Conservation (phyloP, 202 grass and related monocot genomes). For the Alloteropsis angusta region DNA sequence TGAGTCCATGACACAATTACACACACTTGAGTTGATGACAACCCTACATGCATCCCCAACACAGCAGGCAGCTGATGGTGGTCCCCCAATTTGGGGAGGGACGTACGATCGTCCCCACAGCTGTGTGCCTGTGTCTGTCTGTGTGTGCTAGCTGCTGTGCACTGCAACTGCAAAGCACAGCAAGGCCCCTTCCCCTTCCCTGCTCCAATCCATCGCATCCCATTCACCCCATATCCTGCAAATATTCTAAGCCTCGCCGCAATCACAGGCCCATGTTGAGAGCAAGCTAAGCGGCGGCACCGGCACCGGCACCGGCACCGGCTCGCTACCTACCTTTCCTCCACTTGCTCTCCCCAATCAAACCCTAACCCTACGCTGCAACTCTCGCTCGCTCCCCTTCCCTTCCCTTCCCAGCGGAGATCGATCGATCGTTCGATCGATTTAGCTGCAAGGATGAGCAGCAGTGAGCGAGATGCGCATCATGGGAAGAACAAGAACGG, state of each 20-base stretch:
- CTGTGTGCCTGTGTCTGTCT: too few relatives aligned
- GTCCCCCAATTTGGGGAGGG: constrained; percentile 6
- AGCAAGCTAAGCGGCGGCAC: neutral
- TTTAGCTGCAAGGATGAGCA: constrained; percentile 14
- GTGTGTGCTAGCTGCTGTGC: too few relatives aligned
- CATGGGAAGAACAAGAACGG: neutral
- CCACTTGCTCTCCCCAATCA: constrained; percentile 19
- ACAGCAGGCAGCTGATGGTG: constrained; percentile 21
- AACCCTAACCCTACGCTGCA: constrained; percentile 26
- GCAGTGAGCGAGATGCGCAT: constrained; percentile 16
- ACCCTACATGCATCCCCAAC: constrained; percentile 10
- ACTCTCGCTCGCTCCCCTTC: neutral
- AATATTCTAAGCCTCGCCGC: constrained; percentile 13
- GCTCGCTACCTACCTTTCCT: neutral
- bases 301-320: neutral
- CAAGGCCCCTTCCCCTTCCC: neutral
- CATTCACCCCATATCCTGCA: constrained; percentile 21
- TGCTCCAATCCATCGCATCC: constrained; percentile 5
- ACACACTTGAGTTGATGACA: constrained; percentile 16
- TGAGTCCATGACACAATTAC: too few relatives aligned
- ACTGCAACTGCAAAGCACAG: neutral
- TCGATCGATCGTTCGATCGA: neutral
- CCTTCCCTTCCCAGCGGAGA: neutral
- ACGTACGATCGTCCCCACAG: too few relatives aligned
- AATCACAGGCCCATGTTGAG: constrained; percentile 2